These are phyloP conservation scores for Apiospora rasikravindrae DNA, from an alignment of 2,329 filamentous ascomycete species.

Conservation along the genomic window DNA sequence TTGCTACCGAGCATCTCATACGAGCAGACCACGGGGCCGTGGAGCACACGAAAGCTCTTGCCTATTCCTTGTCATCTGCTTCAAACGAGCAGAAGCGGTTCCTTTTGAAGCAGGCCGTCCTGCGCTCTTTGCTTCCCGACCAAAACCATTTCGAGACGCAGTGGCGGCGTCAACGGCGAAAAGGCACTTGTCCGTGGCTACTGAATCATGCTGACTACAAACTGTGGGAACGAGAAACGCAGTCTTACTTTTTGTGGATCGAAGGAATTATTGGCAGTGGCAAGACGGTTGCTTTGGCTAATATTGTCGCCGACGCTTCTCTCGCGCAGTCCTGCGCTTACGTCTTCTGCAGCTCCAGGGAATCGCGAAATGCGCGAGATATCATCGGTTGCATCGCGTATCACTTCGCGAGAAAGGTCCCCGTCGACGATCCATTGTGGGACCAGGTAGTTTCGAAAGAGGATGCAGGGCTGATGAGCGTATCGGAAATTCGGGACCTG, in stretches of 20 bases:
- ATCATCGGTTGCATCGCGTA: background rate
- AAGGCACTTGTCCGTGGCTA: background rate
- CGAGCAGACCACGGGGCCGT: background rate
- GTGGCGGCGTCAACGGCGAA: background rate
- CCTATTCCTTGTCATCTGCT: fast-evolving
- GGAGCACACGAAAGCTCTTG: background rate
- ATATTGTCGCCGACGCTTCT: background rate
- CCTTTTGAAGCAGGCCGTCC: background rate
- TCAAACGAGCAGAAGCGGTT: background rate
- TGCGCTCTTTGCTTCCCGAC: background rate
- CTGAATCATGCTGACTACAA: background rate
- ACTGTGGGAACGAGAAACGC: background rate
- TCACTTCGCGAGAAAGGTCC: background rate
- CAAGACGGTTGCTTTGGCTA: background rate
- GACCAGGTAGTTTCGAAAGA: background rate
- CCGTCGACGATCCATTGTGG: background rate
- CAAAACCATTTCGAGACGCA: background rate
- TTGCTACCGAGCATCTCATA: background rate
- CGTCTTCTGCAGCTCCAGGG: background rate
- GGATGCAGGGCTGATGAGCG: background rate
- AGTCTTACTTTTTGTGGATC: background rate
- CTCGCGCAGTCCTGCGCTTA: background rate
- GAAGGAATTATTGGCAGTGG: background rate
- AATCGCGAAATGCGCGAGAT: background rate
- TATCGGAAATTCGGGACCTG: background rate